phyloP scores from a whole-genome alignment of 345 rosid genomes.

The Hibiscus tridactylites region DNA sequence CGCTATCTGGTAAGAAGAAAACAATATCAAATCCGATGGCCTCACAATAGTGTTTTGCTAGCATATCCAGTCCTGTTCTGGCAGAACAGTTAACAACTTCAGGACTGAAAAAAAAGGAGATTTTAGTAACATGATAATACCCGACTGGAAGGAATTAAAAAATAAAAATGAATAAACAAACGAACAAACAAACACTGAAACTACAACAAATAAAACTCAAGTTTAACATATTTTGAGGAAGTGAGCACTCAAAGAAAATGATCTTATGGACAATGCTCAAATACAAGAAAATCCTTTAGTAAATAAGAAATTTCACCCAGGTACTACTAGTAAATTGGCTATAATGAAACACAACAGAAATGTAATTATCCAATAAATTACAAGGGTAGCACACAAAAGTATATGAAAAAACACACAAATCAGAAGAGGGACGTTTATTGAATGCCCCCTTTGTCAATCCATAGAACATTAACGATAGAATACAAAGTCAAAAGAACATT shows the following conservation, averaged over 20 bases:
- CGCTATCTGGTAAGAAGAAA: constrained; percentile 89
- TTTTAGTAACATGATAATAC: background rate
- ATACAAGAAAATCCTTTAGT: background rate
- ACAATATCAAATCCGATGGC: constrained; percentile 74
- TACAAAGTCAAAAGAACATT: no score
- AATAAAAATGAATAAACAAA: background rate
- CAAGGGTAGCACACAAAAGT: background rate
- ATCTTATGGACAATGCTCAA: background rate
- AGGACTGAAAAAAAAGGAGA: constrained; percentile 38
- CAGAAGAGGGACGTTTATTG: background rate
- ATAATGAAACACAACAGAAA: background rate
- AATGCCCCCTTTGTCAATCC: background rate
- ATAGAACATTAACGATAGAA: no score
- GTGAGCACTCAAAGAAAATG: background rate
- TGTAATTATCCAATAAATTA: background rate
- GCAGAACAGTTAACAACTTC: constrained; percentile 90
- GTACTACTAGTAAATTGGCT: background rate
- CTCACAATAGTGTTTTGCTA: constrained; percentile 66
- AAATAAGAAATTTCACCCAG: background rate
- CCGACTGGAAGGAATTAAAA: background rate
- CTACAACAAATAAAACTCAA: background rate
- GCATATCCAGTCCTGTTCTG: constrained; percentile 94
- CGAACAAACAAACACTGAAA: background rate
- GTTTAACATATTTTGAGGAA: background rate
- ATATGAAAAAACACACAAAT: background rate